A percentile compares a stretch with the other conserved stretches of the same genome.
Conservation (phyloP, 495 filamentous ascomycete genomes). For the Neurospora tetrasperma region DNA sequence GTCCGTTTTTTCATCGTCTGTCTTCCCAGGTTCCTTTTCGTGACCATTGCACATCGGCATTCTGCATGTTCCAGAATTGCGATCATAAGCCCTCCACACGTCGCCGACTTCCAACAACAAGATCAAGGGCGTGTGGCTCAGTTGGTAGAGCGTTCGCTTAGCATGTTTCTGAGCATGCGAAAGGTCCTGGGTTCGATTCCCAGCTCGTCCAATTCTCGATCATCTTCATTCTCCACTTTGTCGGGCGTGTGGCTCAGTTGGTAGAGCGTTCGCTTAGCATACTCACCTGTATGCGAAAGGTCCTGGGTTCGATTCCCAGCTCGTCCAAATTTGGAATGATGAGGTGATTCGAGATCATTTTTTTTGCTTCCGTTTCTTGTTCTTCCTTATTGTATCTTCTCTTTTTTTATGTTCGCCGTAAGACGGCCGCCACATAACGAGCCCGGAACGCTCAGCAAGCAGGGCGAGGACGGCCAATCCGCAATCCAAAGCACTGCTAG, state of each 20-base stretch:
- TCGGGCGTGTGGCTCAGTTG: too few species aligned
- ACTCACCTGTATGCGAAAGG: neutral
- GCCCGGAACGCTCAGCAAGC: too few species aligned
- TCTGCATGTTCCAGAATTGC: neutral
- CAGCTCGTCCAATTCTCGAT: too few species aligned
- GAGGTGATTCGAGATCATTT: neutral
- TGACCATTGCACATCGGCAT: neutral
- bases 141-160: neutral
- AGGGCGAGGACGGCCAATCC: too few species aligned
- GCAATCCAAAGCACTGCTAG: too few species aligned
- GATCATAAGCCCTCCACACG: neutral
- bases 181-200: too few species aligned
- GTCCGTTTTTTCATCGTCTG: neutral
- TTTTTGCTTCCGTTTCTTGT: neutral
- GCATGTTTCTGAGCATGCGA: neutral
- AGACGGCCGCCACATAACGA: too few species aligned
- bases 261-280: too few species aligned
- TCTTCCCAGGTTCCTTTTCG: neutral
- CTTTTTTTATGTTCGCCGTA: neutral
- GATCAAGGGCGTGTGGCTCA: neutral
- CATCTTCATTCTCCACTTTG: too few species aligned
- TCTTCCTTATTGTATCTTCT: too few species aligned
- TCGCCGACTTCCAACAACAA: neutral
- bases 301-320: conserved; percentile 1
- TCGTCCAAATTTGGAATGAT: neutral